Conservation (phyloP, 2,329 filamentous ascomycete species). For the Tolypocladium cylindrosporum region DNA sequence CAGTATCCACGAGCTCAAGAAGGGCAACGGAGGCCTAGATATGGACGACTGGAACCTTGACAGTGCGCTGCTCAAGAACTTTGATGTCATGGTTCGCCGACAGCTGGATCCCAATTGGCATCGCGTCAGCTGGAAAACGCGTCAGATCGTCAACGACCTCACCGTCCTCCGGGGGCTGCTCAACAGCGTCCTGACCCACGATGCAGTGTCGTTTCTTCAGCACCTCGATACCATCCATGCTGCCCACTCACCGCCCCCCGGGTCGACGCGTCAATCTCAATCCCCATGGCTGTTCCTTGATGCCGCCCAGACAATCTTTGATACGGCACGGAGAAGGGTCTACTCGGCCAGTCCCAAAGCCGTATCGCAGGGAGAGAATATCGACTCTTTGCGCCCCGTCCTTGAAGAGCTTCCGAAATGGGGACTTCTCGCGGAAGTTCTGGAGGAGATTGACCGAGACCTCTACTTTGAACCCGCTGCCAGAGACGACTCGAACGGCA, state of each 20-base stretch:
- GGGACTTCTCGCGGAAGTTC: conserved; percentile 75
- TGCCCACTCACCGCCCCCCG: conserved; percentile 78
- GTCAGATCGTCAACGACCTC: conserved; percentile 86
- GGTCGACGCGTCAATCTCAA: conserved; percentile 77
- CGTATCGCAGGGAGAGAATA: conserved; percentile 31
- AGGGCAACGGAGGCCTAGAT: conserved; percentile 78
- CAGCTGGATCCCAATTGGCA: conserved; percentile 98
- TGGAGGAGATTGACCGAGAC: conserved; percentile 89
- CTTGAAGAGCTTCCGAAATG: conserved; percentile 95
- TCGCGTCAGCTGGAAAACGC: conserved; percentile 87
- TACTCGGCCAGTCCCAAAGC: conserved; percentile 61
- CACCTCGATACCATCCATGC: conserved; percentile 92
- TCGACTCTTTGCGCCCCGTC: conserved; percentile 63
- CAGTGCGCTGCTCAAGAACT: conserved; percentile 84
- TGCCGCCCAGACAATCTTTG: conserved; percentile 88
- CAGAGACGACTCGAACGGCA: conserved; percentile 82
- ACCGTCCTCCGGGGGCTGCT: conserved; percentile 75
- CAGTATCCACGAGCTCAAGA: conserved; percentile 88
- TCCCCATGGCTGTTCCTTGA: conserved; percentile 96
- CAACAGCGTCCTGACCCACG: conserved; percentile 72
- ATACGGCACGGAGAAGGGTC: conserved; percentile 77
- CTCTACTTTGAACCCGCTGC: conserved; percentile 69
- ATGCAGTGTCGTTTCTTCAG: conserved; percentile 83
- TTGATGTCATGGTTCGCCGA: conserved; percentile 77
- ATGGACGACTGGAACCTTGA: conserved; percentile 97